Base-by-base conservation (phyloP, 2,329 filamentous ascomycete genomes). In the Lachnellula hyalina region DNA sequence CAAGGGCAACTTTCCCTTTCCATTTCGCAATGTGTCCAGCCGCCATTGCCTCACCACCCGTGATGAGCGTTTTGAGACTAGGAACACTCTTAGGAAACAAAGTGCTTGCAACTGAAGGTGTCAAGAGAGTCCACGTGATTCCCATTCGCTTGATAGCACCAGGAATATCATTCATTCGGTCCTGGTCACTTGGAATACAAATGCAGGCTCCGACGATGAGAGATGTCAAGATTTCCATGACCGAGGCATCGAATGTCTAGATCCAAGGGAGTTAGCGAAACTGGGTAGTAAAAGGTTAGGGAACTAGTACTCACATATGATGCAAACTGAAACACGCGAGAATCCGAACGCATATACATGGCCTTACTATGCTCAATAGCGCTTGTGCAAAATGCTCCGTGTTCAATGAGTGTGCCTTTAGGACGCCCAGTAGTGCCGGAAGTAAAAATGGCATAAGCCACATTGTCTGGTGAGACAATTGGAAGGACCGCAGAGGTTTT, bases 351-450 rank as follows among this genome's bases (percentile, higher is more conserved):
- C 38, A 55, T 45, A 8, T 38, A 19, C 28, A 40, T 34, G 9
- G 28, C 38, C 17, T 41, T 50, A 28, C 34, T 41, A 23, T 51
- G 48, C 19, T 41, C 53, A n/a, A 45, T 21, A 15, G 49, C 42
- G 46, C 59, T 54, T 15, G 60, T 59, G 50, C 58, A 54, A 17
- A 66, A 57, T 15, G 66, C 55, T 3, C 32, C 40, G 44, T 67
- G 65, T 36, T 61, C 55, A 28, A 68, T 49, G 35, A 77, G 70
- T 21, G 78, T 75, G 44, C 21, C 59, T 36, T 51, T 48, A 40
- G 52, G 52, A 82, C 19, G 77, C 78, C 15, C 74, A 75, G 63
- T 86, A 38, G 70, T 73, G 14, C 72, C 57, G n/a, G 68, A 59
- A 17, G 61, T 63, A 40, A 61, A 63, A 15, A 61, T 45, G 3